Conservation (phyloP, 1,284 basidiomycete species). For the Moniliophthora roreri region DNA sequence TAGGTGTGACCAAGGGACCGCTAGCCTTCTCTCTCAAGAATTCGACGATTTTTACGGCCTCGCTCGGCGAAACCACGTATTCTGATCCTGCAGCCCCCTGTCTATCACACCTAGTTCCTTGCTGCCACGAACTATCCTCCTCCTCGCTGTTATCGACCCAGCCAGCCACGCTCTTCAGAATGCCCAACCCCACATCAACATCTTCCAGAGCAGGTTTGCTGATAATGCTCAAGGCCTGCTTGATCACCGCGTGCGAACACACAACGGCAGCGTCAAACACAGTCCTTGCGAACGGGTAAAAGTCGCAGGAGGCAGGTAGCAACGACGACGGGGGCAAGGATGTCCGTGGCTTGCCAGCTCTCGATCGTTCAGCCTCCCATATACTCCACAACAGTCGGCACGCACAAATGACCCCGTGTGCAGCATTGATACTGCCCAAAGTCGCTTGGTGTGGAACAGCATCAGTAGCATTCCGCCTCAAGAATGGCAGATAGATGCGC, state of each 20-base stretch:
- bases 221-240: slow-evolving; percentile 46
- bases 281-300: slow-evolving; percentile 58
- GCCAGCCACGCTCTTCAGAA: slow-evolving; percentile 33
- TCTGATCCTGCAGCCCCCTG: slow-evolving; percentile 10
- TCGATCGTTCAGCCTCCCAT: slow-evolving; percentile 25
- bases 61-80: slow-evolving; percentile 27
- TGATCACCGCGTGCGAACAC: slow-evolving; percentile 58
- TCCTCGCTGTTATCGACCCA: slow-evolving; percentile 8
- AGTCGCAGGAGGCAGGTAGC: slow-evolving; percentile 47
- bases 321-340: slow-evolving; percentile 17
- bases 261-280: slow-evolving; percentile 64
- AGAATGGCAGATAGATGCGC: slow-evolving; percentile 66
- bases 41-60: slow-evolving; percentile 47
- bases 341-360: not conserved
- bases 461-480: slow-evolving; percentile 33
- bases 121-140: slow-evolving; percentile 9
- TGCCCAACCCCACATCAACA: slow-evolving; percentile 46
- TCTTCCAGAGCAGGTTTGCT: slow-evolving; percentile 49
- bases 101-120: not conserved
- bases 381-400: slow-evolving; percentile 41
- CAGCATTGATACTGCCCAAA: slow-evolving; percentile 57
- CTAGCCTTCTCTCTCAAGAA: slow-evolving; percentile 49
- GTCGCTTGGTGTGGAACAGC: slow-evolving; percentile 45
- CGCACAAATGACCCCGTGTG: slow-evolving; percentile 56
- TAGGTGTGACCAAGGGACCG: slow-evolving; percentile 9